Evolutionary conservation across 1,284 basidiomycete species (phyloP), one percentile per base, ranked within the genome.

Genomic region (Apiotrichum akiyoshidainum): DNA sequence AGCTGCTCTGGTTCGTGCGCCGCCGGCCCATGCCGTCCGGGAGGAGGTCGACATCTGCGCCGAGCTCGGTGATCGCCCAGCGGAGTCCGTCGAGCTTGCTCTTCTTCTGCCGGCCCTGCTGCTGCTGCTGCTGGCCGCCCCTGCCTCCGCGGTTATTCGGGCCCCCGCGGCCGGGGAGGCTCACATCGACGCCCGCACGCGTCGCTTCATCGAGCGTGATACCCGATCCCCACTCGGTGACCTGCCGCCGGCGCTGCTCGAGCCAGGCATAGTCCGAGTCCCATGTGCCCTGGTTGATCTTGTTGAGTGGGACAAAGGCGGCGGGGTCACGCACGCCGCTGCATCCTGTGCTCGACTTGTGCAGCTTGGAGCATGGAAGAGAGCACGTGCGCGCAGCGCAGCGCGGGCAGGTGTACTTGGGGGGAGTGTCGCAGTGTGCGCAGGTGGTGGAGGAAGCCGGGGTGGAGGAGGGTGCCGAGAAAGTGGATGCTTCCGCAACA

Each of bases 261-360:
- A 94, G 80, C 72, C 86, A 92, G 19, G 82, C 82, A 73, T 91
- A 93, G 75, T 94, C 91, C 66, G 86, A 83, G 84, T 90, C 87
- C 84, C 93, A 85, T 21, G 83, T 82, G 13, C 89, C 88, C 81
- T 88, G 90, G 3, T 84, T 83, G 68, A 91, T 93, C 62, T 84
- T 71, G 60, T 88, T 90, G 83, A 92, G 86, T 5, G 87, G 84
- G 16, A 92, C 84, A 69, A 86, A 91, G 2, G 82, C 82, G 0
- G 81, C 84, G 65, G 86, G 87, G 77, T 92, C 83, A 52, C 90
- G 85, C 64, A 84, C 78, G 8, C 90, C 91, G 0, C 83, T 82
- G 73, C 90, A 93, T 16, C 80, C 81, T n/a, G 81, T 82, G 7
- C 71, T 61, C 5, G 77, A 63, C 73, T 92, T 93, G 79, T 93